phyloP scores from a whole-genome alignment of 495 filamentous ascomycete species.

The Hypoxylon cercidicola region DNA sequence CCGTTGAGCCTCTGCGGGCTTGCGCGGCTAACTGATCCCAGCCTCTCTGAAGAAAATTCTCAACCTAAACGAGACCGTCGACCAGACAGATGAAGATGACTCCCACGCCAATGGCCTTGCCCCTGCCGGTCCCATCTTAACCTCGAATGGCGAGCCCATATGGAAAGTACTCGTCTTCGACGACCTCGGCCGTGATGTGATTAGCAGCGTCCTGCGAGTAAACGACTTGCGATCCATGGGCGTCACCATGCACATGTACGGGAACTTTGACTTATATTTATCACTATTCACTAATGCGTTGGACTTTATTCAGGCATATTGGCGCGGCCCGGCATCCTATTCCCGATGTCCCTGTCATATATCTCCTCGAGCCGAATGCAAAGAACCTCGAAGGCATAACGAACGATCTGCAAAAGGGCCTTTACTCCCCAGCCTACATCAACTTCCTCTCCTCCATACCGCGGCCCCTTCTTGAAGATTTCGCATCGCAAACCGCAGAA shows the following conservation, averaged over 20 bases:
- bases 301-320: conserved; percentile 69
- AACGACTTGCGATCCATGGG: conserved; percentile 92
- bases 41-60: conserved; percentile 96
- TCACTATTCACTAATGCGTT: conserved; percentile 18
- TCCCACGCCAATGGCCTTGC: conserved; percentile 70
- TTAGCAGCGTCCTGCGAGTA: conserved; percentile 93
- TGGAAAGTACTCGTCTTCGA: conserved; percentile 74
- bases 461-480: conserved; percentile 92
- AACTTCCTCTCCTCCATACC: conserved; percentile 98
- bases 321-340: conserved; percentile 86
- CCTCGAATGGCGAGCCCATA: conserved; percentile 84
- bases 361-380: conserved; percentile 88
- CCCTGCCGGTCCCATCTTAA: conserved; percentile 81
- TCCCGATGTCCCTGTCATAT: conserved; percentile 95
- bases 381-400: conserved; percentile 85
- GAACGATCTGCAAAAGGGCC: conserved; percentile 82
- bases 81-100: conserved; percentile 64
- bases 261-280: neutral
- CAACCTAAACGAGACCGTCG: conserved; percentile 84
- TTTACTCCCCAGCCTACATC: conserved; percentile 95
- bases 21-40: conserved; percentile 52
- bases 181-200: conserved; percentile 72
- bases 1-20: conserved; percentile 48
- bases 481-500: conserved; percentile 85
- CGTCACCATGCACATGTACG: conserved; percentile 93